These are phyloP conservation scores for Hura crepitans DNA, from an alignment of 441 rosid genomes.

Conservation along the genomic window DNA sequence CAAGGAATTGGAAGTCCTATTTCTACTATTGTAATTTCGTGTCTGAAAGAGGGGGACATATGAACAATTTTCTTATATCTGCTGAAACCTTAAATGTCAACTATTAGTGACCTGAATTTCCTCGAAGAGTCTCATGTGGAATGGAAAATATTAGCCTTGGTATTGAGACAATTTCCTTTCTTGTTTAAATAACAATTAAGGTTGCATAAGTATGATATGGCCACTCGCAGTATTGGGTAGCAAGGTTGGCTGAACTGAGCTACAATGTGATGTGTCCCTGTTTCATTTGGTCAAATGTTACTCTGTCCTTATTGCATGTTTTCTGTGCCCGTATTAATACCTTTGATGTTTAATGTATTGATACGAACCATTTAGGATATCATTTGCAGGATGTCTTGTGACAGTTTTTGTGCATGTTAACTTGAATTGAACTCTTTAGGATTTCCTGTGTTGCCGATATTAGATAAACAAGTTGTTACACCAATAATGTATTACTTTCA, in stretches of 20 bases:
- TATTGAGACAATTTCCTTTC: neutral
- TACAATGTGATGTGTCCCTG: neutral
- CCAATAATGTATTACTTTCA: constrained; percentile 24
- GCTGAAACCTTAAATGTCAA: neutral
- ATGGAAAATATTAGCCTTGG: neutral
- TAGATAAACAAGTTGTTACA: neutral
- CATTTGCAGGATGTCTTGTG: no score
- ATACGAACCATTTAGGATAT: neutral
- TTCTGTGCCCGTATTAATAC: no score
- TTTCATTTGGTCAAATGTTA: neutral
- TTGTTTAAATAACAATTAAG: neutral
- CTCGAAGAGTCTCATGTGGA: neutral
- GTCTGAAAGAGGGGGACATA: neutral
- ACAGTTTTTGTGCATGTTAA: neutral
- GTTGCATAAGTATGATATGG: neutral
- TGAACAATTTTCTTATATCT: neutral
- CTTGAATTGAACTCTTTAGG: neutral
- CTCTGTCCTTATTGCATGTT: no score
- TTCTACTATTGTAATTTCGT: neutral
- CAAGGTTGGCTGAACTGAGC: neutral
- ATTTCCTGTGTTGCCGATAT: neutral
- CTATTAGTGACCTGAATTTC: neutral
- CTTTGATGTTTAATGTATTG: neutral
- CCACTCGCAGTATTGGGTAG: neutral
- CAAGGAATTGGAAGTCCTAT: neutral